phyloP scores from a whole-genome alignment of 305 asterid species.

The Fraxinus floribunda region DNA sequence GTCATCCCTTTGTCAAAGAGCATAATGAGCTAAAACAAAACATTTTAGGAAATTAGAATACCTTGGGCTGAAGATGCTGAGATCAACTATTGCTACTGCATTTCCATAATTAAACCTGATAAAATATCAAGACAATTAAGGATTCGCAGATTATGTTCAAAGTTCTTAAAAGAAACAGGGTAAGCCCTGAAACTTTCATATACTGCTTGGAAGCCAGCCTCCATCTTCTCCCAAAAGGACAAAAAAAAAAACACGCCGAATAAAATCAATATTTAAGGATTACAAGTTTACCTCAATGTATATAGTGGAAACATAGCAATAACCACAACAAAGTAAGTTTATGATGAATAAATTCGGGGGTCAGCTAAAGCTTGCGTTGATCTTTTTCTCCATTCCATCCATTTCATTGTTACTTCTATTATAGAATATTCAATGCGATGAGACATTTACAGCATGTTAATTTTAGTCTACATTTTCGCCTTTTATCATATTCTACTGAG shows the following conservation, averaged over 20 bases:
- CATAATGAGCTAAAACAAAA: neutral
- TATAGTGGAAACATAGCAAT: neutral
- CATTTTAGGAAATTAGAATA: neutral
- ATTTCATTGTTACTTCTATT: neutral
- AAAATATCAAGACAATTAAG: neutral
- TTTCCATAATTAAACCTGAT: neutral
- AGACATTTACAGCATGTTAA: neutral
- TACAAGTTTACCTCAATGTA: neutral
- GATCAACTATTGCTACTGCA: neutral
- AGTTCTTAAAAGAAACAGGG: neutral
- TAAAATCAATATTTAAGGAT: neutral
- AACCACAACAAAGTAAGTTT: neutral
- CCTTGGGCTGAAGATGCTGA: neutral
- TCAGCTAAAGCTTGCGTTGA: neutral
- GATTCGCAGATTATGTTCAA: neutral
- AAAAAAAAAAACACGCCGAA: neutral
- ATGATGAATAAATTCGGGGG: neutral
- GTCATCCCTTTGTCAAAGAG: neutral
- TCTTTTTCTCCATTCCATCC: neutral
- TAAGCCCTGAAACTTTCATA: neutral
- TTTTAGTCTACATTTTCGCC: neutral
- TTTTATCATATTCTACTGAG: neutral
- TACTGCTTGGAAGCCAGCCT: conserved; percentile 25
- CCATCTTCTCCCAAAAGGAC: conserved; percentile 22
- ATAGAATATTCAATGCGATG: neutral